These are phyloP conservation scores for Acanthamoeba castellanii DNA, from an alignment of 208 protist species.

Conservation along the genomic window DNA sequence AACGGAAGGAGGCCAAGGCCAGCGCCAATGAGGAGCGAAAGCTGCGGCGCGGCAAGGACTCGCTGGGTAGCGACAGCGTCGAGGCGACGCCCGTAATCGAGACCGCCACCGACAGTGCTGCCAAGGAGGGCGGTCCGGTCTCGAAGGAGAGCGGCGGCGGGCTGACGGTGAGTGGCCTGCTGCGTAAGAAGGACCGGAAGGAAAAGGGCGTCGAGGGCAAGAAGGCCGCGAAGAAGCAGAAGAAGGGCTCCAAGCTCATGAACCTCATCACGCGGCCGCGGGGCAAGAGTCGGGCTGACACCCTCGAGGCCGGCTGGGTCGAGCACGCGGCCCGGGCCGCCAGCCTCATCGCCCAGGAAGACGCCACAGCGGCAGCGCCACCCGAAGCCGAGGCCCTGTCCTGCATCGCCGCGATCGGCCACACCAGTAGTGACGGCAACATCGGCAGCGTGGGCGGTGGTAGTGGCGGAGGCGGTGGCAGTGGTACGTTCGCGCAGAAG, in stretches of 20 bases:
- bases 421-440: neutral
- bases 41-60: neutral
- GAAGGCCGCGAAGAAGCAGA: constrained; percentile 21
- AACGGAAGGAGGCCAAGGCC: neutral
- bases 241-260: constrained; percentile 7
- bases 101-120: too few species aligned
- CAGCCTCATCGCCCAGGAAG: neutral
- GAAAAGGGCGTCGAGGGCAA: neutral
- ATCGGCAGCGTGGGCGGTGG: neutral
- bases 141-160: neutral
- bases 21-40: neutral
- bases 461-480: too few species aligned
- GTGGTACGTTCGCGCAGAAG: neutral
- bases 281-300: neutral
- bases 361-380: neutral
- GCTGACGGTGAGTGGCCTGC: neutral
- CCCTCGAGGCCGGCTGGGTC: neutral
- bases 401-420: neutral
- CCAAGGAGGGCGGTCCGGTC: neutral
- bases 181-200: neutral
- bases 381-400: neutral
- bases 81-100: neutral
- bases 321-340: neutral
- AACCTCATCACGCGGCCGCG: neutral
- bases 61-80: neutral